phyloP scores from a whole-genome alignment of 164 flowering plant genomes.

The Piper longum region DNA sequence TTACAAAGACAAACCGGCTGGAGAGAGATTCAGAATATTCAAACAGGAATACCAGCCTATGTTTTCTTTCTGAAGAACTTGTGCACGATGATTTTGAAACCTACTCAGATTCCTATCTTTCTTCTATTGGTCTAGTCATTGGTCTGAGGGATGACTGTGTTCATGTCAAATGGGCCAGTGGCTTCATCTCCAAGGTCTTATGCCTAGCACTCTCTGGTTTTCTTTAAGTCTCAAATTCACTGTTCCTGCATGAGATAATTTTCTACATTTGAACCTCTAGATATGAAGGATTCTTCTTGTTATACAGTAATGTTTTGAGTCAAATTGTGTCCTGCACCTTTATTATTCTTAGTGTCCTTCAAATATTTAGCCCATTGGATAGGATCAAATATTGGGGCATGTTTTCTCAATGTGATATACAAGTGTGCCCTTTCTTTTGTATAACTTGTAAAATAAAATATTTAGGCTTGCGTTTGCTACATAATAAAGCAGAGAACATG shows the following conservation, averaged over 20 bases:
- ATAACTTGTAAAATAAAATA: too few species aligned
- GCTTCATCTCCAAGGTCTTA: conserved; percentile 52
- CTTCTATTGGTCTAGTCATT: conserved; percentile 52
- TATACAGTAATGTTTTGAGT: too few species aligned
- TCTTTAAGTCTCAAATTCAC: not conserved
- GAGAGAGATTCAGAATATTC: conserved; percentile 1
- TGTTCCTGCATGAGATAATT: not conserved
- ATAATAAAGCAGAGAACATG: too few species aligned
- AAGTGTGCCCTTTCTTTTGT: not conserved
- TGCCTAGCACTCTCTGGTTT: not conserved
- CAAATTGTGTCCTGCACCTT: too few species aligned
- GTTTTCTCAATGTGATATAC: not conserved
- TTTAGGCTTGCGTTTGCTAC: too few species aligned
- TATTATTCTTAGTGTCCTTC: not conserved
- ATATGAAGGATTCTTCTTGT: too few species aligned
- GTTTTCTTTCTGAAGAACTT: conserved; percentile 3
- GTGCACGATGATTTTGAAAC: conserved; percentile 8
- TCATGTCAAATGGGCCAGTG: conserved; percentile 81
- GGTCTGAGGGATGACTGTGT: conserved; percentile 49
- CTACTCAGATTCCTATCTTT: conserved; percentile 15
- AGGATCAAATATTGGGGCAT: not conserved
- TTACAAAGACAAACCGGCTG: conserved; percentile 9
- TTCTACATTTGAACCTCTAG: not conserved
- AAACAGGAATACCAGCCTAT: conserved; percentile 4
- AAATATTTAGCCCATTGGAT: not conserved